Conservation (phyloP, 2,329 filamentous ascomycete species). For the Xylaria digitata region DNA sequence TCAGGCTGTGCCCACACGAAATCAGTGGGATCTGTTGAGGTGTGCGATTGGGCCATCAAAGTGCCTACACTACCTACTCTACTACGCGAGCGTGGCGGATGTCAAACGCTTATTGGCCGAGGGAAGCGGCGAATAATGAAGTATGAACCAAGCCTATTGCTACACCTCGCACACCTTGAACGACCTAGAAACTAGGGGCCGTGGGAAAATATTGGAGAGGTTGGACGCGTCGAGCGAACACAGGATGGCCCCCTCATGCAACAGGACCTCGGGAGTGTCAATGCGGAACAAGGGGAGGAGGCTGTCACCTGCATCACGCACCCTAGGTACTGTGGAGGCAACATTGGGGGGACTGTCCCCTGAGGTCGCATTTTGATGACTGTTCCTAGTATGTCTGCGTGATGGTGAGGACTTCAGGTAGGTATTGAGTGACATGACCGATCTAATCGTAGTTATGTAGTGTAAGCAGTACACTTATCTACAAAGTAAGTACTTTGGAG, state of each 20-base stretch:
- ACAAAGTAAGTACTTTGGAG: no score
- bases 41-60: constrained; percentile 24
- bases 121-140: constrained; percentile 18
- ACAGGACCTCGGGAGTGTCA: constrained; percentile 30
- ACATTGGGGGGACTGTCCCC: constrained; percentile 15
- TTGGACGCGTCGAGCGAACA: constrained; percentile 19
- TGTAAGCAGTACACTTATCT: no score
- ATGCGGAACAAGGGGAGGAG: constrained; percentile 33
- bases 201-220: constrained; percentile 26
- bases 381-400: constrained; percentile 22
- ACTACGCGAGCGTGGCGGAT: constrained; percentile 9
- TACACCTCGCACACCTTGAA: constrained; percentile 32
- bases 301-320: constrained; percentile 34
- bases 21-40: constrained; percentile 4
- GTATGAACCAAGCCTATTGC: constrained; percentile 29
- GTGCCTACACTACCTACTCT: background rate
- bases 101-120: constrained; percentile 17
- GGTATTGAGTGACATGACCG: background rate
- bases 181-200: constrained; percentile 3
- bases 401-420: background rate
- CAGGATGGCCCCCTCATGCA: constrained; percentile 12
- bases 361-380: constrained; percentile 28
- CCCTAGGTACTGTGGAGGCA: constrained; percentile 15
- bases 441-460: background rate
- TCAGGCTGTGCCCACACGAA: constrained; percentile 11